Conservation (phyloP, 371 early-diverging fungal genomes). For the Zopfochytrium polystomum region DNA sequence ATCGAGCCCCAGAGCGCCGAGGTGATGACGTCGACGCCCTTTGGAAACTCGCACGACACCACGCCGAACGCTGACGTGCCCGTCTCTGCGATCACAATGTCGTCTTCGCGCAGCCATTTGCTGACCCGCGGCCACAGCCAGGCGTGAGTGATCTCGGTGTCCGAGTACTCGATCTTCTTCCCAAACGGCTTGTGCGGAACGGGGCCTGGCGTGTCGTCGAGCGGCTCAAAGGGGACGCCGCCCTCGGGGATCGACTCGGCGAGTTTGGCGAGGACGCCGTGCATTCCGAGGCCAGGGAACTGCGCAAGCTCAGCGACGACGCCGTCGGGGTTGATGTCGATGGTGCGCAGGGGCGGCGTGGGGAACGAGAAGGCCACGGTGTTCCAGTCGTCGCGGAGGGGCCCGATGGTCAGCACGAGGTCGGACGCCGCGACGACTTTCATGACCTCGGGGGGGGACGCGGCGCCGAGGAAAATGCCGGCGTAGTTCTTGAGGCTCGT, state of each 20-base stretch:
- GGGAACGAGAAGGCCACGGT: conserved; percentile 47
- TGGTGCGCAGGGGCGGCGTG: conserved; percentile 16
- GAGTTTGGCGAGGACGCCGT: conserved; percentile 28
- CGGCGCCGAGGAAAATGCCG: conserved; percentile 45
- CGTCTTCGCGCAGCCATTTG: conserved; percentile 33
- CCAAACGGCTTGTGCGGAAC: conserved; percentile 23
- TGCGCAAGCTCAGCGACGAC: conserved; percentile 39
- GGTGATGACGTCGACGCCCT: conserved; percentile 1
- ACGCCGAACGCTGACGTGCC: conserved; percentile 52
- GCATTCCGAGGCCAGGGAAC: conserved; percentile 42
- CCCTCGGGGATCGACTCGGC: conserved; percentile 14
- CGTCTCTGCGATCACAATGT: conserved; percentile 49
- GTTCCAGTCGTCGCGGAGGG: conserved; percentile 53
- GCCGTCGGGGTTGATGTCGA: conserved; percentile 41
- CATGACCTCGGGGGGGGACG: conserved; percentile 32
- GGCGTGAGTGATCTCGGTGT: conserved; percentile 34
- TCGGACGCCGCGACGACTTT: conserved; percentile 43
- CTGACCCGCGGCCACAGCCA: conserved; percentile 48
- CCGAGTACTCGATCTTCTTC: conserved; percentile 14
- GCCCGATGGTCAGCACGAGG: conserved; percentile 46
- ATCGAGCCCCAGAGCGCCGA: background rate
- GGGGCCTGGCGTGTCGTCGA: conserved; percentile 25
- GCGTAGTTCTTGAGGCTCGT: conserved; percentile 26
- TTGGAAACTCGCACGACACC: background rate
- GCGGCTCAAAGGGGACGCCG: background rate